Evolutionary conservation across 2,329 filamentous ascomycete species (phyloP), one percentile per base, ranked within the genome.

Genomic region (Cytospora mali): DNA sequence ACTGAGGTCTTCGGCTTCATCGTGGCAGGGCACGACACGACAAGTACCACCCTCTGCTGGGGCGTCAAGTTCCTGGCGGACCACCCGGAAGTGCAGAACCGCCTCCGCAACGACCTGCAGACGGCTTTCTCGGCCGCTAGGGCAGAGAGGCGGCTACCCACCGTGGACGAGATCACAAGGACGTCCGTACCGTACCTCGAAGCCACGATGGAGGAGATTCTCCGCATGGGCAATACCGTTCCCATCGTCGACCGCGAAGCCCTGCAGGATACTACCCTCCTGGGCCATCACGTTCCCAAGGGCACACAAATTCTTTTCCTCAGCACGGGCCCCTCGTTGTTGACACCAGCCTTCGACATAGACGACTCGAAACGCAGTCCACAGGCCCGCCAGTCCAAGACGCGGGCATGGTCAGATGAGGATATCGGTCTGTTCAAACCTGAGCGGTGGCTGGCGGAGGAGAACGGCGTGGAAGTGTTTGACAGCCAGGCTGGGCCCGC

Each of bases 221-320:
- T 81, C 6, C 77, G 79, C 49, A 76, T 74, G 70, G 79, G 79
- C 62, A 77, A 77, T 2, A 77, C 78, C 4, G 79, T 80, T 51
- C 77, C 78, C 27, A 76, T 79, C 73, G 78, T 76, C 2, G 77
- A 80, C n/a, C 75, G 79, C 9, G 71, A 80, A 64, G 74, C 76
- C 0, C 55, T 77, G 31, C 69, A 67, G 5, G 76, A 78, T 28
- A 76, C 79, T 60, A 68, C 64, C 6, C 69, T 81, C 1, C 75
- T 74, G 4, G 72, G 72, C 1, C 78, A 78, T 70, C 69, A 71
- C 42, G 70, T 81, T 0, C 79, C 78, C 1, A 74, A 63, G 7
- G 76, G 77, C 10, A 80, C 78, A 5, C 74, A 78, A 14, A 69
- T 81, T 54, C 77, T 79, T 65, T 70, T 81, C 3, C 69, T 78